Percentiles rank a stretch among this genome's conserved stretches.
These are phyloP conservation scores for Eragrostis tef DNA, from an alignment of 202 grass and related monocot genomes.

Conservation along the genomic window DNA sequence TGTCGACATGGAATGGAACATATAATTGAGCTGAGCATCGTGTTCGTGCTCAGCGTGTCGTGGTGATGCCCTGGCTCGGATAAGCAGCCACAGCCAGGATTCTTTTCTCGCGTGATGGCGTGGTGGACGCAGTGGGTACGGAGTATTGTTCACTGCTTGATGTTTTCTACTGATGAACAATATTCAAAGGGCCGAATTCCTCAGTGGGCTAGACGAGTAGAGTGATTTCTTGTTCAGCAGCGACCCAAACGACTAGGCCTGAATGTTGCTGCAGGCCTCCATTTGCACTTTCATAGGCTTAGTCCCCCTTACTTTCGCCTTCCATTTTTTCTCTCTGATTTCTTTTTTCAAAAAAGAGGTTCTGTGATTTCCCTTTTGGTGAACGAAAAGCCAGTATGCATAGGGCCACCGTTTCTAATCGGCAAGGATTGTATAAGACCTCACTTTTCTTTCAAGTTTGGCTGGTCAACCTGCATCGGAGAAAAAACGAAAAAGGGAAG, in stretches of 20 bases:
- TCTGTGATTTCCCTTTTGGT: not conserved
- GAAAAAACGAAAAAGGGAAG: not conserved
- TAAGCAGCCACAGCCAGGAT: constrained; percentile 10
- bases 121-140: not conserved
- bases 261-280: not conserved
- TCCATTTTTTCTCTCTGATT: not conserved
- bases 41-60: constrained; percentile 27
- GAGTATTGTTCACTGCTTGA: too few relatives aligned
- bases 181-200: not conserved
- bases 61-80: constrained; percentile 19
- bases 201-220: not conserved
- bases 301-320: not conserved
- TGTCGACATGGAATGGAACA: constrained; percentile 66
- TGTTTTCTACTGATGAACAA: too few relatives aligned
- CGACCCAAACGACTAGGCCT: not conserved
- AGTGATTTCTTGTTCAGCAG: too few relatives aligned
- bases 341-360: too few relatives aligned
- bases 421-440: not conserved
- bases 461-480: not conserved
- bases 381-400: too few relatives aligned
- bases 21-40: constrained; percentile 50
- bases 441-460: not conserved
- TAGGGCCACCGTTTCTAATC: not conserved
- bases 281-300: not conserved
- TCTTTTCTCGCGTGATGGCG: constrained; percentile 29